These are phyloP conservation scores for Auricularia cornea DNA, from an alignment of 768 basidiomycete species.

Conservation along the genomic window DNA sequence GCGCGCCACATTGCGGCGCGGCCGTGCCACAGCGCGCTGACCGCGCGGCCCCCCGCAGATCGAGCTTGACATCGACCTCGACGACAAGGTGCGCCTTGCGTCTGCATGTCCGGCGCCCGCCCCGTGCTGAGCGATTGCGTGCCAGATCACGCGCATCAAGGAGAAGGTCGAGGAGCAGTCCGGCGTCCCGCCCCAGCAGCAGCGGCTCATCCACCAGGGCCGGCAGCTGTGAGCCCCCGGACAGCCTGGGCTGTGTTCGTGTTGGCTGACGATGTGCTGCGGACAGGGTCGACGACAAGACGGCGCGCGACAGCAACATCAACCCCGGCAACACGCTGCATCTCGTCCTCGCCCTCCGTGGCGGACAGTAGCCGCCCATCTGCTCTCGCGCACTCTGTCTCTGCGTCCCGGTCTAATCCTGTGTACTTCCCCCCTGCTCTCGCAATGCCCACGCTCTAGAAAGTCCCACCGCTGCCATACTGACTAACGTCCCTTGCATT, in stretches of 20 bases:
- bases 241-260: background rate
- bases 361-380: constrained; percentile 47
- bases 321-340: constrained; percentile 81
- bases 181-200: constrained; percentile 93
- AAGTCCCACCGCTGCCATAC: background rate
- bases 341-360: constrained; percentile 90
- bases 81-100: constrained; percentile 58
- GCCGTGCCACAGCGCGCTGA: background rate
- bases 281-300: constrained; percentile 77
- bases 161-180: constrained; percentile 98
- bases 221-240: constrained; percentile 71
- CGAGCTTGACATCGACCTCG: constrained; percentile 89
- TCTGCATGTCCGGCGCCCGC: background rate
- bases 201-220: constrained; percentile 86
- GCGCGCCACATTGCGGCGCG: constrained; percentile 9
- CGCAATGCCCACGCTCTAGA: background rate
- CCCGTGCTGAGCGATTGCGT: constrained; percentile 2
- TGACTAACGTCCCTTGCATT: no score
- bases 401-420: no score
- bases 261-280: constrained; percentile 21
- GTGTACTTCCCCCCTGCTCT: background rate
- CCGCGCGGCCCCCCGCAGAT: constrained; percentile 41
- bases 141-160: constrained; percentile 86
- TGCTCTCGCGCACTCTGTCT: background rate
- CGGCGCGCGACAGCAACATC: constrained; percentile 76